phyloP scores from a whole-genome alignment of 2,329 filamentous ascomycete genomes.

The Pseudohalonectria lignicola region DNA sequence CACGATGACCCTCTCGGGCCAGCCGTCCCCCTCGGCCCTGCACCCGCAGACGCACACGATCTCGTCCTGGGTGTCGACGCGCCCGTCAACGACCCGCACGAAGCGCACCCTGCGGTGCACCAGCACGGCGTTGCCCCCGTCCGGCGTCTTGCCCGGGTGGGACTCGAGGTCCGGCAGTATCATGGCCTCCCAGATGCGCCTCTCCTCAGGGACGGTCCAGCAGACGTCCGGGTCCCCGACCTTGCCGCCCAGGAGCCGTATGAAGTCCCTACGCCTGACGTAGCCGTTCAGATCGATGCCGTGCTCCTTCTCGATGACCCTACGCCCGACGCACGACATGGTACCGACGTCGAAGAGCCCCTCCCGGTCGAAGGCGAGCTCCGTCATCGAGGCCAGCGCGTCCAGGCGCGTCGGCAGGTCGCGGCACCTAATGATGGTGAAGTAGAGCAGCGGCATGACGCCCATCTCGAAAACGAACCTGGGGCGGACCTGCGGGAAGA shows the following conservation, averaged over 20 bases:
- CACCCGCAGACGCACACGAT: not conserved
- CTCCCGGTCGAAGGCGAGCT: conserved; percentile 19
- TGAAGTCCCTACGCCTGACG: no score
- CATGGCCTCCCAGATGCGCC: not conserved
- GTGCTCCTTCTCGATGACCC: conserved; percentile 23
- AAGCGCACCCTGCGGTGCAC: not conserved
- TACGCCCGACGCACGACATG: conserved; percentile 18
- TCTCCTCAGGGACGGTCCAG: not conserved
- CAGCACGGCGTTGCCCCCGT: not conserved
- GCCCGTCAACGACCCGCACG: not conserved
- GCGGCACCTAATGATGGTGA: conserved; percentile 25
- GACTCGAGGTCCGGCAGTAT: not conserved
- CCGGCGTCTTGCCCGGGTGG: not conserved
- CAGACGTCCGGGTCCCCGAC: not conserved
- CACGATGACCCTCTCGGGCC: not conserved
- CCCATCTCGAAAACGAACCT: conserved; percentile 31
- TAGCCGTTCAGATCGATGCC: conserved; percentile 13
- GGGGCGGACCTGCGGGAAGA: not conserved
- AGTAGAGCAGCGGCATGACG: conserved; percentile 29
- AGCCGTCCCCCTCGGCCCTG: not conserved
- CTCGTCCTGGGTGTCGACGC: not conserved
- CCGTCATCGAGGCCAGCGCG: conserved; percentile 22
- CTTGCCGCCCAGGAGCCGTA: no score
- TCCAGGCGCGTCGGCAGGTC: conserved; percentile 27
- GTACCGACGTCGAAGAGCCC: conserved; percentile 25